Conservation (phyloP, 148 eudicot genomes). For the Chenopodium suecicum region DNA sequence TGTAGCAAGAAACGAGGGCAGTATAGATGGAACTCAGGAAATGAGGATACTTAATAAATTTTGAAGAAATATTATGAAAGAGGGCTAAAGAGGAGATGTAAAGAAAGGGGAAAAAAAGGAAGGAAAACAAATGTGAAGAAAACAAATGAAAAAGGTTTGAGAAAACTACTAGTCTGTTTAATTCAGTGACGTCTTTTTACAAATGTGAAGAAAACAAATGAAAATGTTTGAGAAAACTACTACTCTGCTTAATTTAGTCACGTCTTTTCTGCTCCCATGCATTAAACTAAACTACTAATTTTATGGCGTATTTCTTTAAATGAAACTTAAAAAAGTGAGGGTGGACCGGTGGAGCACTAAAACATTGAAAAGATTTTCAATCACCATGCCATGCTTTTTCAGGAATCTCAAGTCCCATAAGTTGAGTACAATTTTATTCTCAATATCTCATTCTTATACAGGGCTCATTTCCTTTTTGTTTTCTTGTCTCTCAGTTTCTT, state of each 20-base stretch:
- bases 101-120: too few relatives aligned
- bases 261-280: not conserved
- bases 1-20: too few relatives aligned
- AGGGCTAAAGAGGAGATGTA: too few relatives aligned
- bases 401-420: not conserved
- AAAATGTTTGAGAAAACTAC: too few relatives aligned
- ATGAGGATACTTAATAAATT: too few relatives aligned
- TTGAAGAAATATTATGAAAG: too few relatives aligned
- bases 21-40: too few relatives aligned
- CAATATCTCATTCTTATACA: not conserved
- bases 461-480: conserved; percentile 16
- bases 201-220: too few relatives aligned
- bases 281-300: not conserved
- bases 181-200: too few relatives aligned
- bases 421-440: not conserved
- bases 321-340: not conserved
- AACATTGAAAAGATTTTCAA: not conserved
- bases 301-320: not conserved
- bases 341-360: not conserved
- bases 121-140: too few relatives aligned
- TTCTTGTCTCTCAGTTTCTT: conserved; percentile 51
- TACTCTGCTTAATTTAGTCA: not conserved
- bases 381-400: not conserved
- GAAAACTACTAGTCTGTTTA: too few relatives aligned
- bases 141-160: too few relatives aligned